Evolutionary conservation across 192 early-diverging fungal genomes (phyloP), one percentile per base, ranked within the genome.

Genomic region (Coemansia sp.): DNA sequence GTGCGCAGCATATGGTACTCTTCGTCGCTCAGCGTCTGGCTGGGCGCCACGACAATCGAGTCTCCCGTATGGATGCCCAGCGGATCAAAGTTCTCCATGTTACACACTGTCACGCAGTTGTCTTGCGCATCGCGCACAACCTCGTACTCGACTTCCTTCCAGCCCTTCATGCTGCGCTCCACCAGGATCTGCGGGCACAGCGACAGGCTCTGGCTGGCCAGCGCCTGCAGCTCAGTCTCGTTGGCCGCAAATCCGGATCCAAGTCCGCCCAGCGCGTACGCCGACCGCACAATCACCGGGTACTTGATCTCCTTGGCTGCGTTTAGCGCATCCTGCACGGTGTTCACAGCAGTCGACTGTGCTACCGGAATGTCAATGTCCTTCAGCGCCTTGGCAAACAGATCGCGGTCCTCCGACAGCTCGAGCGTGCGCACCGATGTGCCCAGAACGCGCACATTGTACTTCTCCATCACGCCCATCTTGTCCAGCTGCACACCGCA

Each of bases 31-130:
- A 98, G 82, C n/a, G 96, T 98, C 84, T 97, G 95, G 60, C 87
- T 90, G 21, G 96, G 96, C 5, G 96, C 96, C 23, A 98, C 94
- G 9, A 98, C 96, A 57, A 98, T 98, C n/a, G 94, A 96, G 75
- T 98, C 96, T 61, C 96, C 96, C 2, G 96, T 98, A 82, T 98
- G 96, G 45, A 93, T 92, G 22, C 97, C 94, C 37, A 98, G 89
- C 22, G 97, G 97, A 66, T 98, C 97, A 85, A 98, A 97, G 89
- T 98, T 98, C 78, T 98, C 95, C 95, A 97, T 98, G 86, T 98
- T 98, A 81, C 97, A 98, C 41, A 98, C 95, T 24, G 97, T 97
- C 59, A 99, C 94, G 79, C 97, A 99, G 84, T 99, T 99, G 81
- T 99, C 88, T 53, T 88, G 86, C 52, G 92, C 88, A 79, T 99